A percentile compares a stretch with the other conserved stretches of the same genome.
phyloP scores from a whole-genome alignment of 176 grass and related monocot species.

The Secale cereale region DNA sequence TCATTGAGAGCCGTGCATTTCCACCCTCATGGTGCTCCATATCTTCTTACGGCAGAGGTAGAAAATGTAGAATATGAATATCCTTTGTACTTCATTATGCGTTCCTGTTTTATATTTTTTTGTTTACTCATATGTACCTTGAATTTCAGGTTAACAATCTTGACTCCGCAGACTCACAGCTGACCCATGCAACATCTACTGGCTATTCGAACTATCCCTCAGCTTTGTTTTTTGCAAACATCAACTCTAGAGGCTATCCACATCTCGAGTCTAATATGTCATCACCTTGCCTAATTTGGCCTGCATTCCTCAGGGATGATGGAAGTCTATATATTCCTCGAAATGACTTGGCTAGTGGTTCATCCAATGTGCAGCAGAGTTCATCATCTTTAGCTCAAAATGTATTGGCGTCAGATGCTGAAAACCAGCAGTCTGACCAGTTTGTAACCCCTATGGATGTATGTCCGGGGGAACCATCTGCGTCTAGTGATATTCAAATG shows the following conservation, averaged over 20 bases:
- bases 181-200: constrained; percentile 87
- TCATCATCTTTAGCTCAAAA: constrained; percentile 34
- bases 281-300: constrained; percentile 44
- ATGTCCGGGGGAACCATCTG: constrained; percentile 58
- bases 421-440: constrained; percentile 41
- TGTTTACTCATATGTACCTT: constrained; percentile 32
- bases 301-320: constrained; percentile 53
- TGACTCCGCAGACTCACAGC: constrained; percentile 71
- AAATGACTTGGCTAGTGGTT: constrained; percentile 41
- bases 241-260: constrained; percentile 46
- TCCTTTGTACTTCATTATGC: constrained; percentile 7
- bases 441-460: constrained; percentile 75
- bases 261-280: constrained; percentile 42
- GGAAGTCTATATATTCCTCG: constrained; percentile 39
- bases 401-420: constrained; percentile 33
- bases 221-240: constrained; percentile 66
- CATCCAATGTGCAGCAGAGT: constrained; percentile 39
- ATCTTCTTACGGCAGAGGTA: constrained; percentile 97
- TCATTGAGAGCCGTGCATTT: constrained; percentile 99
- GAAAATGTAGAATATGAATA: constrained; percentile 35
- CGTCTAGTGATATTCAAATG: constrained; percentile 31
- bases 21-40: constrained; percentile 90
- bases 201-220: constrained; percentile 92
- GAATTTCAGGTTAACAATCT: constrained; percentile 93
- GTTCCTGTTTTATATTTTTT: constrained; percentile 13